Evolutionary conservation across 1,284 basidiomycete genomes (phyloP), one percentile per base, ranked within the genome.

Genomic region (Exobasidium cylindrosporum): DNA sequence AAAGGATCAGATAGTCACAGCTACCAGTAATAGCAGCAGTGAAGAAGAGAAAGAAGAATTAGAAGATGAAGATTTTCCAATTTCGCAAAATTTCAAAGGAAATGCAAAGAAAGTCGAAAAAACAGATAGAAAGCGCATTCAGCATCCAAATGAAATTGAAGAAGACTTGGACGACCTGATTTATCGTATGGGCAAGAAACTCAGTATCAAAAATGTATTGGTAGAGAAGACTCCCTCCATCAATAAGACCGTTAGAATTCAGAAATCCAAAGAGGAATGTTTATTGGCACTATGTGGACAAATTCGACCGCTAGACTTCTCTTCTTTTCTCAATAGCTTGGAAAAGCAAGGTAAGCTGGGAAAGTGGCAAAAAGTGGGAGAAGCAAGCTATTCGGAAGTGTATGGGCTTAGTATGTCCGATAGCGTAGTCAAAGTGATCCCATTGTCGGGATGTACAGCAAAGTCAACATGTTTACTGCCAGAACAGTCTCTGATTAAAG

Each of bases 361-460:
- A 24, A 50, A 28, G 26, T 46, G 56, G 80, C 83, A 82, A 66
- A 98, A 98, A 82, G 88, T 97, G 58, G 95, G 94, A 50, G 95
- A 98, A 82, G 95, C 95, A 11, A 92, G 90, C 54, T 98, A 90
- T 80, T 96, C 92, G 0, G 95, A 98, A 77, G 96, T 98, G n/a
- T 98, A 92, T 81, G 88, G 64, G 29, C 54, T 69, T 17, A 4
- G 4, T 3, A 4, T 14, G 21, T 23, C 52, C 30, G 86, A 88
- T 68, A 86, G 91, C 35, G 92, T 95, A 17, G 83, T 94, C 69
- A 96, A 96, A 82, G 84, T 95, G 54, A 87, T 96, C 26, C 90
- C 91, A 0, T 80, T 82, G 29, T 61, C 60, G n/a, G 31, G 31
- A 28, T 75, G 61, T 1, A 57, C 62, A 2, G 68, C 72, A 53